Evolutionary conservation across 225 moss, liverwort and hornwort genomes (phyloP), one percentile per base, ranked within the genome.

Genomic region (Straminergon stramineum): DNA sequence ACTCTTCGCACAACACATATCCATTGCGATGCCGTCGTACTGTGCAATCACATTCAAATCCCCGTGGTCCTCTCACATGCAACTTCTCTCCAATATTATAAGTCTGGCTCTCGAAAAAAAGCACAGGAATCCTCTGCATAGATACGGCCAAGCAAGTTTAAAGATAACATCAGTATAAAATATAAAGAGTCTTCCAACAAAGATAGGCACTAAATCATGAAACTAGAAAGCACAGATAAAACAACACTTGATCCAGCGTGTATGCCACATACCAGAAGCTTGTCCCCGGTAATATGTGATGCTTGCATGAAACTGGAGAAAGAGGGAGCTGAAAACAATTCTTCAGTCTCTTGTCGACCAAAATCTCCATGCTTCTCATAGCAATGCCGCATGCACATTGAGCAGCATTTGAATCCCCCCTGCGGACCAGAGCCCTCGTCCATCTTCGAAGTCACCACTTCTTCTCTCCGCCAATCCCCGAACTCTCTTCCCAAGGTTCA

Each of bases 351-450:
- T 48, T 39, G 75, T 81, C 67, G 89, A 68, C 90, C 91, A 75
- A 86, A 80, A 52, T 87, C 82, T 80, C 76, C 89, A 89, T 93
- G 93, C n/a, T 70, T 89, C 57, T 91, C 91, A 82, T 30, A 89
- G 87, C 93, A 93, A 84, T 82, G 80, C 4, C 80, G 84, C 57
- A 56, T 37, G 82, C 93, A 93, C 93, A 93, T 87, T 24, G 69
- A 66, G 83, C 91, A 93, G 53, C 93, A 84, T 68, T 90, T 89
- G 86, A 88, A 91, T 74, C 75, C 88, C 13, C 18, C 45, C 81
- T 37, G 84, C 51, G 62, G 51, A 23, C 78, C 56, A 51, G 83
- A 60, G 68, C 83, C 79, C 78, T 83, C 83, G 22, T 48, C 92
- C 92, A 92, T 92, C 86, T 86, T 37, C 78, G 55, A 85, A 7